Evolutionary conservation across 2,329 filamentous ascomycete species (phyloP), one percentile per base, ranked within the genome.

Genomic region (Metarhizium guizhouense): DNA sequence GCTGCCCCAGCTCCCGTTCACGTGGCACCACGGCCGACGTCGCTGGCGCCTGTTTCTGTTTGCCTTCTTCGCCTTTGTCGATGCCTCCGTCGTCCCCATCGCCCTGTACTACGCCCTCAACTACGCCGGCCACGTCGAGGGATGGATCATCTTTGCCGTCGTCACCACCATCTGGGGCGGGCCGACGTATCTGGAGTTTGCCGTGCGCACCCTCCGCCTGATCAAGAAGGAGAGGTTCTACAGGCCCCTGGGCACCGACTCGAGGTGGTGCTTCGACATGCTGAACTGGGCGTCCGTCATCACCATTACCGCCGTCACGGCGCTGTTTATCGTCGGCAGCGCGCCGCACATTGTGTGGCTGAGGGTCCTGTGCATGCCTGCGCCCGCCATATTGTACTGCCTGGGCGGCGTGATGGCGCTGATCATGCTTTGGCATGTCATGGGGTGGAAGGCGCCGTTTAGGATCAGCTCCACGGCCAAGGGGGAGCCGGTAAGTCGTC

Each of bases 401-500:
- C 64, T 76, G 14, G 76, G 77, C 5, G 69, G 71, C 13, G 67
- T 74, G 30, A 63, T 77, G 30, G 63, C 72, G 5, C 57, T 75
- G 13, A 70, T 75, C 3, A 67, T 63, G 32, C 59, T 73, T 2
- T 71, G 61, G 38, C 63, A 67, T 36, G 52, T 60, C 40, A 69
- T 69, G 65, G 74, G 72, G 4, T 71, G 71, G 64, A 69, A 67
- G 16, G 78, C 83, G 0, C 83, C 82, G 0, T 85, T 83, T 63
- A 79, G 82, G 49, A 82, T 87, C 58, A 85, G 82, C 54, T 86
- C 84, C 2, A 81, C 82, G 0, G 76, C 76, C 0, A 84, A 83
- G 63, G 83, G 83, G 18, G 70, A 69, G 58, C 63, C 63, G 63
- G 70, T 72, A 63, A 3, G 60, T 47, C 43, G 18, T 30, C 13